A percentile compares a stretch with the other conserved stretches of the same genome.
phyloP scores from a whole-genome alignment of 2,329 filamentous ascomycete species.

The Cercospora sp. region DNA sequence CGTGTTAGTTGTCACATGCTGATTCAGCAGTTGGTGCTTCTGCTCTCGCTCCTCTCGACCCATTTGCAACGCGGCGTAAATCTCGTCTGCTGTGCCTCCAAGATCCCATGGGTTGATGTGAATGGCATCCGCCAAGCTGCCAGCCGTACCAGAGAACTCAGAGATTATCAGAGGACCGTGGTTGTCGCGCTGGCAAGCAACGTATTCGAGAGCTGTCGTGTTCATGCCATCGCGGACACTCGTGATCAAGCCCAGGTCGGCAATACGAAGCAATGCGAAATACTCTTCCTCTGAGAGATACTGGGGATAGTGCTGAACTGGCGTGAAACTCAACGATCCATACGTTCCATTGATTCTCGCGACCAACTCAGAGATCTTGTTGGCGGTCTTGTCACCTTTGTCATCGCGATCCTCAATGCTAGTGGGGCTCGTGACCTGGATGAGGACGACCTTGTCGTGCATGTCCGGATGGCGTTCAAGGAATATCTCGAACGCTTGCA shows the following conservation, averaged over 20 bases:
- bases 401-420: slow-evolving; percentile 73
- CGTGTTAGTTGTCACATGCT: slow-evolving; percentile 81
- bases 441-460: slow-evolving; percentile 87
- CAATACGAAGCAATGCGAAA: slow-evolving; percentile 86
- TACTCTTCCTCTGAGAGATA: slow-evolving; percentile 90
- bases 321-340: slow-evolving; percentile 83
- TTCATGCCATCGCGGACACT: slow-evolving; percentile 98
- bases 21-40: slow-evolving; percentile 75
- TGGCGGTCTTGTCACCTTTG: slow-evolving; percentile 76
- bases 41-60: slow-evolving; percentile 61
- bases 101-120: slow-evolving; percentile 98
- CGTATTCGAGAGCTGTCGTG: slow-evolving; percentile 91
- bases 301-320: slow-evolving; percentile 92
- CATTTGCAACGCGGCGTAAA: slow-evolving; percentile 81
- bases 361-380: slow-evolving; percentile 86
- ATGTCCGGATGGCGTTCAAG: slow-evolving; percentile 87
- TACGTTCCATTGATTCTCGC: slow-evolving; percentile 89
- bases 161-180: slow-evolving; percentile 89
- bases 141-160: slow-evolving; percentile 93
- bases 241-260: slow-evolving; percentile 90
- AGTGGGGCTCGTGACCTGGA: slow-evolving; percentile 79
- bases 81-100: slow-evolving; percentile 77
- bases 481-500: slow-evolving; percentile 92
- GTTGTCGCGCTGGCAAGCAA: slow-evolving; percentile 84
- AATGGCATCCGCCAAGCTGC: slow-evolving; percentile 79